A percentile compares a stretch with the other conserved stretches of the same genome.
These are phyloP conservation scores for Xylariaceae sp. DNA, from an alignment of 2,329 filamentous ascomycete species.

Conservation along the genomic window DNA sequence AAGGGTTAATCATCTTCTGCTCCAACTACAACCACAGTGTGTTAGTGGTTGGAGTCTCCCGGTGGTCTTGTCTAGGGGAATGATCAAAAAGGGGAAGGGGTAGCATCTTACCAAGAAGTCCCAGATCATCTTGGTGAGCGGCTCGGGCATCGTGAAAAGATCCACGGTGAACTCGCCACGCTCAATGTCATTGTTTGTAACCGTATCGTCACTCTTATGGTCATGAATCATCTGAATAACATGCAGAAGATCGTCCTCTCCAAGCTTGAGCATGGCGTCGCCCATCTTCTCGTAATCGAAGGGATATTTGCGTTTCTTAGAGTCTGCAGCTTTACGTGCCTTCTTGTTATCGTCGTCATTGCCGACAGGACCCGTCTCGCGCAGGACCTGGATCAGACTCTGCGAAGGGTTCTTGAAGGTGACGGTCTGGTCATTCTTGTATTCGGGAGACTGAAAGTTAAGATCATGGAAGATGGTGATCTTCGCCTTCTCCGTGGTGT, in stretches of 20 bases:
- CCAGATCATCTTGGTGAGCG: slow-evolving; percentile 89
- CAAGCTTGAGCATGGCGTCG: slow-evolving; percentile 80
- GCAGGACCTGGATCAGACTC: slow-evolving; percentile 70
- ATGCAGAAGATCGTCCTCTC: slow-evolving; percentile 87
- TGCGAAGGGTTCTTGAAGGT: slow-evolving; percentile 91
- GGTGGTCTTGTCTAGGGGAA: no score
- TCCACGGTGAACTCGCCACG: slow-evolving; percentile 98
- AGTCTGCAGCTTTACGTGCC: slow-evolving; percentile 48
- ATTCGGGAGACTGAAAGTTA: slow-evolving; percentile 77
- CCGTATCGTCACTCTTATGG: slow-evolving; percentile 89
- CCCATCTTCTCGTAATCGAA: slow-evolving; percentile 94
- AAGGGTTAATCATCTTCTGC: slow-evolving; percentile 27
- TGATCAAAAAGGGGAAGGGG: no score
- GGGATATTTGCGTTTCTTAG: slow-evolving; percentile 72
- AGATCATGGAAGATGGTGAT: slow-evolving; percentile 78
- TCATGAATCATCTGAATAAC: slow-evolving; percentile 98
- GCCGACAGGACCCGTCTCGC: slow-evolving; percentile 80
- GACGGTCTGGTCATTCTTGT: slow-evolving; percentile 76
- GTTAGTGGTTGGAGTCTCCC: not conserved
- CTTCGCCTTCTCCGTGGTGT: slow-evolving; percentile 81
- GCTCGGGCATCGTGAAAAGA: slow-evolving; percentile 91
- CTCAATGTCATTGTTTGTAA: slow-evolving; percentile 95
- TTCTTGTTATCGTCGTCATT: slow-evolving; percentile 66
- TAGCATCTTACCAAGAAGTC: slow-evolving; percentile 58
- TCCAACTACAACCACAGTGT: slow-evolving; percentile 23